Percentiles rank a stretch among this genome's conserved stretches.
Conservation (phyloP, 2,329 filamentous ascomycete species). For the Knufia fluminis region DNA sequence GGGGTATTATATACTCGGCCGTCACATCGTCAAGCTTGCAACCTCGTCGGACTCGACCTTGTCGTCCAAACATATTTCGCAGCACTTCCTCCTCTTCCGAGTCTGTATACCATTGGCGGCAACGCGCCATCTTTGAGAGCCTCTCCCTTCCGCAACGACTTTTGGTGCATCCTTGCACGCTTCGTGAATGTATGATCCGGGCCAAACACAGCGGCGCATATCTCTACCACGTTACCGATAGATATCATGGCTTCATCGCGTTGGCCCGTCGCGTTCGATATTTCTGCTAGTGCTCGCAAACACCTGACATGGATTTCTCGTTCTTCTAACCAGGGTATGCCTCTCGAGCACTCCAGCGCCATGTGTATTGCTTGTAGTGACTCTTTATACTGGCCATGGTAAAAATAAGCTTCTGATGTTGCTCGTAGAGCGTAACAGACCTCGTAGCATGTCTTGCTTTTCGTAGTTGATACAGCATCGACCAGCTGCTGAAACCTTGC, state of each 20-base stretch:
- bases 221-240: conserved; percentile 22
- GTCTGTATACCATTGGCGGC: conserved; percentile 22
- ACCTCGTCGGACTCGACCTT: conserved; percentile 19
- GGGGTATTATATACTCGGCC: neutral
- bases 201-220: conserved; percentile 20
- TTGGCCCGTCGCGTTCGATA: conserved; percentile 18
- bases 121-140: conserved; percentile 13
- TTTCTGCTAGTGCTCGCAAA: conserved; percentile 20
- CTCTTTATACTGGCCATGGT: conserved; percentile 17
- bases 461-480: conserved; percentile 21
- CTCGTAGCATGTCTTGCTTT: conserved; percentile 20
- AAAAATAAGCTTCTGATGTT: conserved; percentile 23
- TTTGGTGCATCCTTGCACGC: conserved; percentile 22
- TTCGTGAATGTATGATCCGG: conserved; percentile 22
- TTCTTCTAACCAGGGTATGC: conserved; percentile 17
- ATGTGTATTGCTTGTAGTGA: conserved; percentile 19
- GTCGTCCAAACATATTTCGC: conserved; percentile 23
- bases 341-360: conserved; percentile 17
- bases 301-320: conserved; percentile 23
- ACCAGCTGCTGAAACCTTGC: conserved; percentile 21
- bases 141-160: conserved; percentile 20
- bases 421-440: conserved; percentile 21
- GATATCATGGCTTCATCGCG: conserved; percentile 20
- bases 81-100: conserved; percentile 21
- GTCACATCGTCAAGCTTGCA: conserved; percentile 16